phyloP scores from a whole-genome alignment of 2,329 filamentous ascomycete species.

The Scedosporium boydii region DNA sequence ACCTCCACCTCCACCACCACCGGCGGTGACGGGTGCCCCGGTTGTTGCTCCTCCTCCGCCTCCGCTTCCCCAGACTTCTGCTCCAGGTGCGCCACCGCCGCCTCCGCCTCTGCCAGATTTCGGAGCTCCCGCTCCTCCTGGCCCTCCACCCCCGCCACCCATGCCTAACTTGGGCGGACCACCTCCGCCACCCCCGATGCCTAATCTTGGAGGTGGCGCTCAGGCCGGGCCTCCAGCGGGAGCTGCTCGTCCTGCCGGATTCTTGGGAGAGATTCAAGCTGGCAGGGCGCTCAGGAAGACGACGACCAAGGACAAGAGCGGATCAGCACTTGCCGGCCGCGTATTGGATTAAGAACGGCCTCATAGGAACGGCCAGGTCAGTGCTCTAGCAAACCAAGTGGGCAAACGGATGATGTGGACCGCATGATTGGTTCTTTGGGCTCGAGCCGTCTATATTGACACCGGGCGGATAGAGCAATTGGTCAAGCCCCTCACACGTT shows the following conservation, averaged over 20 bases:
- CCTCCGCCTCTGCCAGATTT: slow-evolving; percentile 25
- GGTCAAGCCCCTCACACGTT: not conserved
- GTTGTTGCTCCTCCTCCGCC: slow-evolving; percentile 18
- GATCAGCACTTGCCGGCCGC: slow-evolving; percentile 61
- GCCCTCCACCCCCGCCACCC: slow-evolving; percentile 26
- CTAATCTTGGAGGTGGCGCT: slow-evolving; percentile 11
- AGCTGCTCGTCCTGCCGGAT: slow-evolving; percentile 46
- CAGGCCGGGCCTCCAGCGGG: slow-evolving; percentile 35
- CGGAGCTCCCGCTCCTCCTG: slow-evolving; percentile 16
- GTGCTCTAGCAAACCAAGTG: not conserved
- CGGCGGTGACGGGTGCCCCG: slow-evolving; percentile 21
- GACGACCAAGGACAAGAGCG: slow-evolving; percentile 78
- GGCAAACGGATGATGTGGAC: not conserved
- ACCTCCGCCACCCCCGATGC: slow-evolving; percentile 19
- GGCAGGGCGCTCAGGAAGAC: slow-evolving; percentile 79
- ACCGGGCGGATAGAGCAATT: not conserved
- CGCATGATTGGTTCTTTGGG: not conserved
- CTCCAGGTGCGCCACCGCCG: slow-evolving; percentile 21
- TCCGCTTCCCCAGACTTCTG: slow-evolving; percentile 18
- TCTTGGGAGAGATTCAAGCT: slow-evolving; percentile 75
- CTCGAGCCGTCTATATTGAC: not conserved
- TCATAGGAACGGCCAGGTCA: not conserved
- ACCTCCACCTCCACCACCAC: slow-evolving; percentile 19
- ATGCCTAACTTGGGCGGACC: slow-evolving; percentile 22
- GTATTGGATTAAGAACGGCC: slow-evolving; percentile 45